A percentile compares a stretch with the other conserved stretches of the same genome.
Evolutionary conservation across 2,329 filamentous ascomycete genomes (phyloP).

Genomic region (Sporothrix curviconia): DNA sequence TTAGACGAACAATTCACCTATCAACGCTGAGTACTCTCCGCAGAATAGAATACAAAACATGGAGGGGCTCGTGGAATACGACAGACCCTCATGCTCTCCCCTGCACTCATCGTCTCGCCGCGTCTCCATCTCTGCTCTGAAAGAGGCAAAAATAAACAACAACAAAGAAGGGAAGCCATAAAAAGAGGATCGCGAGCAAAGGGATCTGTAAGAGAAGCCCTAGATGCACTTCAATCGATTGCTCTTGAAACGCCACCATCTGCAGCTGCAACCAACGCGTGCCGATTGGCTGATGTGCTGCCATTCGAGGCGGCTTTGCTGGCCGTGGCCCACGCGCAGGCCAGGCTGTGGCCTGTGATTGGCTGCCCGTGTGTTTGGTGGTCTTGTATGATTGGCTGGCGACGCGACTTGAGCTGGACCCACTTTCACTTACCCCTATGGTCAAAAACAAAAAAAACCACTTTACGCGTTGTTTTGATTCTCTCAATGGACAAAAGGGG

Average conservation of each 20-base stretch:
- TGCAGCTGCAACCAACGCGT: constrained; percentile 1
- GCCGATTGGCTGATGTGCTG: constrained; percentile 1
- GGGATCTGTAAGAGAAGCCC: neutral
- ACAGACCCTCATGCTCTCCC: neutral
- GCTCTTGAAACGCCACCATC: neutral
- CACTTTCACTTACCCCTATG: neutral
- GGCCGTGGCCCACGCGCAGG: neutral
- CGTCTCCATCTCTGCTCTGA: neutral
- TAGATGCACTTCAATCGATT: neutral
- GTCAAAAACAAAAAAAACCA: constrained; percentile 6
- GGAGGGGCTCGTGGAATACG: neutral
- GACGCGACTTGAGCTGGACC: constrained; percentile 4
- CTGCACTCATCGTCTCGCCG: neutral
- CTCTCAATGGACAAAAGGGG: no score
- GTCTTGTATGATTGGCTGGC: constrained; percentile 8
- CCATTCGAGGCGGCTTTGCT: neutral
- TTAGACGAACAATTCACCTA: neutral
- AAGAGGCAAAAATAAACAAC: constrained; percentile 11
- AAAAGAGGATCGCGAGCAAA: neutral
- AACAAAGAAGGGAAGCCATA: neutral
- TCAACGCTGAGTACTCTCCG: no score
- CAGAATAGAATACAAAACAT: no score
- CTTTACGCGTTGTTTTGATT: constrained; percentile 20
- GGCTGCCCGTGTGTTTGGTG: neutral
- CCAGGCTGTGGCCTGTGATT: neutral